These are phyloP conservation scores for Ceratorhiza oryzae-sativae DNA, from an alignment of 1,284 basidiomycete genomes.

Conservation along the genomic window DNA sequence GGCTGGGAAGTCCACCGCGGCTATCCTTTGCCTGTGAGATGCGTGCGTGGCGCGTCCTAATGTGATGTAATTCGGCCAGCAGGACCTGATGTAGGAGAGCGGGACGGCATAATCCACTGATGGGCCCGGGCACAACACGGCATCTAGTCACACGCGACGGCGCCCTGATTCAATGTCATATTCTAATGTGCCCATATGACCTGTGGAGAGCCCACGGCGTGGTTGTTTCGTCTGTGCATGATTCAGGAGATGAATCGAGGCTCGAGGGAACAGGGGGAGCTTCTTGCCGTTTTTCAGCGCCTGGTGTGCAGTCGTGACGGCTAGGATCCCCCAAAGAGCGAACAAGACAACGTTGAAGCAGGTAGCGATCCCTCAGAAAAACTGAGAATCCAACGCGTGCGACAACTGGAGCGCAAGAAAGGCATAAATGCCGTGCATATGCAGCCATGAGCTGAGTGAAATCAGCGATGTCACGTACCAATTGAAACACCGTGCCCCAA, in stretches of 20 bases:
- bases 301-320: slow-evolving; percentile 8
- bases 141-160: background rate
- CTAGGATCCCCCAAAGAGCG: background rate
- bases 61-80: background rate
- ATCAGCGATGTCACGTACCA: background rate
- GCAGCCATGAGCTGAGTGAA: background rate
- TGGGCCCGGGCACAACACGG: background rate
- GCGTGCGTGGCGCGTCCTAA: background rate
- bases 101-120: slow-evolving; percentile 5
- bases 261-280: background rate
- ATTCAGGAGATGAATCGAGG: background rate
- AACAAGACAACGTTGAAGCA: background rate
- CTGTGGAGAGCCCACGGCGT: background rate
- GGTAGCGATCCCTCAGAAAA: background rate
- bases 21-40: background rate
- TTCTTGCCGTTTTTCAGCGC: background rate
- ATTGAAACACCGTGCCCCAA: slow-evolving; percentile 32
- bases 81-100: background rate
- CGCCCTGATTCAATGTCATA: background rate
- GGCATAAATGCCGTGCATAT: slow-evolving; percentile 30
- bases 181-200: slow-evolving; percentile 2
- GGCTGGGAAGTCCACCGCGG: background rate
- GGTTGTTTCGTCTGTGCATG: background rate
- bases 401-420: slow-evolving; percentile 16
- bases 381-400: background rate